Percentiles rank a stretch among this genome's conserved stretches.
Conservation (phyloP, 2,329 filamentous ascomycete genomes). For the Ophioceras dolichostomum region DNA sequence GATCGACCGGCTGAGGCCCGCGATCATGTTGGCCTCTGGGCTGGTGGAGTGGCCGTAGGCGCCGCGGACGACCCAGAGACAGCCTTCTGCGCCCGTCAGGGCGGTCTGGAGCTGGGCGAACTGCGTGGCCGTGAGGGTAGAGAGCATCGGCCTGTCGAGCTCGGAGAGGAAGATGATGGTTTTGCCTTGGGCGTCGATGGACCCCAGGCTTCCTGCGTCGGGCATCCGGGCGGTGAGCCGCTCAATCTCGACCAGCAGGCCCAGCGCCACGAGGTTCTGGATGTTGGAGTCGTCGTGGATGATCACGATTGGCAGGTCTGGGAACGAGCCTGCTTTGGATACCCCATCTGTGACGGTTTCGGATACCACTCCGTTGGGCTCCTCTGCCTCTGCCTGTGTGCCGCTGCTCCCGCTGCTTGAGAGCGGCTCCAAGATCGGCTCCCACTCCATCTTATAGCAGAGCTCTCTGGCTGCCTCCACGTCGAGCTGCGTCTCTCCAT, state of each 20-base stretch:
- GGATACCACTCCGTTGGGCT: slow-evolving; percentile 1
- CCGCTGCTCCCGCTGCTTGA: no score
- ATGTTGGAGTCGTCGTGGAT: slow-evolving; percentile 20
- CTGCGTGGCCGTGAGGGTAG: slow-evolving; percentile 21
- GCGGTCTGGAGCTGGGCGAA: slow-evolving; percentile 25
- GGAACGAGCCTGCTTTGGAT: slow-evolving; percentile 6
- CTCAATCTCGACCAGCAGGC: slow-evolving; percentile 19
- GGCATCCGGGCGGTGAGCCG: slow-evolving; percentile 20
- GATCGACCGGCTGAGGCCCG: slow-evolving; percentile 30
- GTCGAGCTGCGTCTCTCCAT: slow-evolving; percentile 17
- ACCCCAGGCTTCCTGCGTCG: slow-evolving; percentile 16
- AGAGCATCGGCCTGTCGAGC: slow-evolving; percentile 28
- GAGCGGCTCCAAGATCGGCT: slow-evolving; percentile 19
- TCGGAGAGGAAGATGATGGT: slow-evolving; percentile 30
- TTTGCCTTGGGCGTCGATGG: slow-evolving; percentile 19
- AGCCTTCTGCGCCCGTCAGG: slow-evolving; percentile 19
- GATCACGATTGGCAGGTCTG: slow-evolving; percentile 21
- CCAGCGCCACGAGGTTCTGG: slow-evolving; percentile 18
- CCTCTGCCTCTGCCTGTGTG: not conserved
- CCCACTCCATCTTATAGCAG: slow-evolving; percentile 35
- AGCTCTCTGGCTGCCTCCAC: slow-evolving; percentile 21
- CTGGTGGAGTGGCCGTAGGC: slow-evolving; percentile 22
- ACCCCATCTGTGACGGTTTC: slow-evolving; percentile 1
- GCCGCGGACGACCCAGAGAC: slow-evolving; percentile 27
- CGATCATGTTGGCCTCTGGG: slow-evolving; percentile 29